These are phyloP conservation scores for Caloboletus firmus DNA, from an alignment of 1,284 basidiomycete species.

Conservation along the genomic window DNA sequence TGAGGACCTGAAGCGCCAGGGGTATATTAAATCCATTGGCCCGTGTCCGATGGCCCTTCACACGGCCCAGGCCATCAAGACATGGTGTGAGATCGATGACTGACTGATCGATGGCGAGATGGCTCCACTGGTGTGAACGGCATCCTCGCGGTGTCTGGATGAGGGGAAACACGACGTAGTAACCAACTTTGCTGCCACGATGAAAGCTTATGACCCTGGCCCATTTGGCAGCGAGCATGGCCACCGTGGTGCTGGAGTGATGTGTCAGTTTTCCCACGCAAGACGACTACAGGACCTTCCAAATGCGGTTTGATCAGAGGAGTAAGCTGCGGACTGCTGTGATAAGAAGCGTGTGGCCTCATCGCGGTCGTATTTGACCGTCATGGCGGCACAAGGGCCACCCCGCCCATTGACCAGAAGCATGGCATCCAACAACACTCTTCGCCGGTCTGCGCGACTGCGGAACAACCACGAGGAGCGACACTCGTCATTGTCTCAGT, in stretches of 20 bases:
- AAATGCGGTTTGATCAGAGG: slow-evolving; percentile 26
- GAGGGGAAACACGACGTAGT: neutral
- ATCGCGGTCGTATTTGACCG: slow-evolving; percentile 6
- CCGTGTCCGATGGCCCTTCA: neutral
- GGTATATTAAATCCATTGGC: slow-evolving; percentile 1
- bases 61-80: neutral
- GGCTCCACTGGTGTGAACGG: neutral
- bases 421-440: slow-evolving; percentile 9
- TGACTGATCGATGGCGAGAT: neutral
- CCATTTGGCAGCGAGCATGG: too few relatives aligned
- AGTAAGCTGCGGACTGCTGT: neutral
- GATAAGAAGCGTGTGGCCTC: neutral
- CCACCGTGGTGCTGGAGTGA: too few relatives aligned
- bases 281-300: slow-evolving; percentile 34
- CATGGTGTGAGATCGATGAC: neutral
- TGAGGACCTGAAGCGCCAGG: neutral
- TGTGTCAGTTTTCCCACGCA: slow-evolving; percentile 25
- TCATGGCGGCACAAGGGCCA: slow-evolving; percentile 18
- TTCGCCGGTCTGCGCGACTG: slow-evolving; percentile 30
- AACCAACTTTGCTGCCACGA: neutral
- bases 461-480: neutral
- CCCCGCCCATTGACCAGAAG: slow-evolving; percentile 27
- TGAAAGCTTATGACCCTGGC: neutral
- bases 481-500: neutral
- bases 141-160: neutral